These are phyloP conservation scores for Aspergillus diversus DNA, from an alignment of 495 filamentous ascomycete genomes.

Conservation along the genomic window DNA sequence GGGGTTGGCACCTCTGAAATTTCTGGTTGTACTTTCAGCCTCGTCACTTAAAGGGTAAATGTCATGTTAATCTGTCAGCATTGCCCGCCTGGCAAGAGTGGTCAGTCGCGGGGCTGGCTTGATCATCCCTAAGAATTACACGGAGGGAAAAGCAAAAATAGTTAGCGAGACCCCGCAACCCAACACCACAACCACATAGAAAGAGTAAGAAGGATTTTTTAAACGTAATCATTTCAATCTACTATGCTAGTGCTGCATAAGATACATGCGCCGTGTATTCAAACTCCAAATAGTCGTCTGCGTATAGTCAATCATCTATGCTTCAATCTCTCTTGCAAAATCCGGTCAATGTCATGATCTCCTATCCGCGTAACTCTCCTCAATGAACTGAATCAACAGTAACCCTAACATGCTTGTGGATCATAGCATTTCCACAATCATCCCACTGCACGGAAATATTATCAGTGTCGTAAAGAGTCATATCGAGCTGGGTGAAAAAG, in stretches of 20 bases:
- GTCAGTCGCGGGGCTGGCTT: too few species aligned
- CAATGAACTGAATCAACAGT: background rate
- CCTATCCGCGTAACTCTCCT: background rate
- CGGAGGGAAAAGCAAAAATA: too few species aligned
- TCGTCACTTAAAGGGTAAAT: too few species aligned
- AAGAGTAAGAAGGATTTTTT: too few species aligned
- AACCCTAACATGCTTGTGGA: background rate
- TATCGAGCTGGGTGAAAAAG: background rate
- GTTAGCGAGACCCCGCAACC: too few species aligned
- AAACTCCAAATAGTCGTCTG: background rate
- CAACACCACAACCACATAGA: too few species aligned
- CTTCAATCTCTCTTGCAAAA: background rate
- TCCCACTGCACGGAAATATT: background rate
- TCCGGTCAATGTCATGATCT: background rate
- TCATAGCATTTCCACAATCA: conserved; percentile 1
- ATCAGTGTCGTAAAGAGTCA: background rate
- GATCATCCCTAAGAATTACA: too few species aligned
- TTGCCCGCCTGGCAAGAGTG: too few species aligned
- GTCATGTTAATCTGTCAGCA: too few species aligned
- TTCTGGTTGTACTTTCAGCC: too few species aligned
- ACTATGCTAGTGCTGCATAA: background rate
- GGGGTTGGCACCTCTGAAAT: too few species aligned
- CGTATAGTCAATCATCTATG: background rate
- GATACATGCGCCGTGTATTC: background rate
- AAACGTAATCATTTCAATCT: background rate